phyloP scores from a whole-genome alignment of 768 basidiomycete genomes.

The Artomyces pyxidatus region DNA sequence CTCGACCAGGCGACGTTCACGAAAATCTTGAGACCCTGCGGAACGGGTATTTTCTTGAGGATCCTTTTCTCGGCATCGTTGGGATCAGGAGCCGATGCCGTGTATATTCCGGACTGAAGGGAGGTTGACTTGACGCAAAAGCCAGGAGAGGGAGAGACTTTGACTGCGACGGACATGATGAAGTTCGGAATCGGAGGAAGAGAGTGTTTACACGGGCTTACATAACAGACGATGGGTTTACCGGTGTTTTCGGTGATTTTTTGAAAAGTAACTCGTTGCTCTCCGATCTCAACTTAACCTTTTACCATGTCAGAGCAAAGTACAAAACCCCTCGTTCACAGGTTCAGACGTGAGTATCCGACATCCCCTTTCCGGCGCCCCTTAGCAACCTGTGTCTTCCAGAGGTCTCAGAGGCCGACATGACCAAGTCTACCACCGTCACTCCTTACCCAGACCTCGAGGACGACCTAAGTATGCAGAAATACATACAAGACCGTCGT shows the following conservation, averaged over 20 bases:
- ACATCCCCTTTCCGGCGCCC: neutral
- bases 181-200: neutral
- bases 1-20: conserved; percentile 67
- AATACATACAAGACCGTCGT: conserved; percentile 75
- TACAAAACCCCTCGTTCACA: neutral
- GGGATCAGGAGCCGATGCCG: conserved; percentile 19
- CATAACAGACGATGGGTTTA: neutral
- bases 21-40: conserved; percentile 55
- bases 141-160: conserved; percentile 42
- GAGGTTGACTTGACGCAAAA: conserved; percentile 63
- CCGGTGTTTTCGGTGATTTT: too few species aligned
- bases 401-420: neutral
- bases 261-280: too few species aligned
- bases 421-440: conserved; percentile 17
- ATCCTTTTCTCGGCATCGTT: conserved; percentile 18
- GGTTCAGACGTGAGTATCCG: conserved; percentile 1
- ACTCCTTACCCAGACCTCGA: conserved; percentile 57
- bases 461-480: conserved; percentile 53
- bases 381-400: neutral
- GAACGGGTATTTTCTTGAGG: conserved; percentile 24
- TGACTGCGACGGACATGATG: conserved; percentile 2
- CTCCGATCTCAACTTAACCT: too few species aligned
- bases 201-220: too few species aligned
- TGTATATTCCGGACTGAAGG: conserved; percentile 32
- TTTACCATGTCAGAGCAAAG: conserved; percentile 3